These are phyloP conservation scores for Aspergillus pseudotamarii DNA, from an alignment of 2,329 filamentous ascomycete genomes.

Conservation along the genomic window DNA sequence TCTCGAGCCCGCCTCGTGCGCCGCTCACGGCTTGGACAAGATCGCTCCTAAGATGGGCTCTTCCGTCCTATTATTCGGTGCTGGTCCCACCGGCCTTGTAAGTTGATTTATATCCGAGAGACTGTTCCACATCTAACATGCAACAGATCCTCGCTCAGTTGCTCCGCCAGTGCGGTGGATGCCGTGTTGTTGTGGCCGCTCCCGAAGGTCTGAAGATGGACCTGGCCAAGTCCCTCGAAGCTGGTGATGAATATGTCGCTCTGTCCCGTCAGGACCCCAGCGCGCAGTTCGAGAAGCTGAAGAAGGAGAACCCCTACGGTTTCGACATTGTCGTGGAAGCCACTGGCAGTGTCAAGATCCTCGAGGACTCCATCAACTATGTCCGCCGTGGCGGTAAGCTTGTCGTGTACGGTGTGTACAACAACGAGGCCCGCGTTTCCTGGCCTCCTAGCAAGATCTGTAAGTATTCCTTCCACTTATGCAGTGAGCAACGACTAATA, in stretches of 20 bases:
- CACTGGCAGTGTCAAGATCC: conserved; percentile 68
- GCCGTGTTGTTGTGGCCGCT: conserved; percentile 70
- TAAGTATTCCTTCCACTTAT: conserved; percentile 38
- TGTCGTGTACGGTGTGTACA: conserved; percentile 73
- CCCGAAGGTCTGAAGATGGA: conserved; percentile 72
- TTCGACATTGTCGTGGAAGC: conserved; percentile 75
- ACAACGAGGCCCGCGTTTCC: conserved; percentile 62
- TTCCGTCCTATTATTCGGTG: conserved; percentile 69
- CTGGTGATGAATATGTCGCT: conserved; percentile 52
- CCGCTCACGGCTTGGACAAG: conserved; percentile 70
- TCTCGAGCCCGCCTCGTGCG: conserved; percentile 70
- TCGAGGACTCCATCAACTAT: conserved; percentile 72
- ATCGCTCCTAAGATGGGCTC: conserved; percentile 67
- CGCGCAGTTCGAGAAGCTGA: conserved; percentile 64
- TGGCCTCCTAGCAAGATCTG: conserved; percentile 74
- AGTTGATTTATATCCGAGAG: conserved; percentile 38
- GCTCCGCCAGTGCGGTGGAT: conserved; percentile 66
- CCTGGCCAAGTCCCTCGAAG: conserved; percentile 56
- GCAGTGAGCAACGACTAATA: not conserved
- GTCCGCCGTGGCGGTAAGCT: conserved; percentile 71
- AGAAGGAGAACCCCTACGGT: conserved; percentile 68
- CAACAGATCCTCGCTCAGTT: conserved; percentile 60
- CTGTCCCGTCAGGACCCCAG: conserved; percentile 55
- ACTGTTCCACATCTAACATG: not conserved
- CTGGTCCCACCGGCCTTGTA: conserved; percentile 68